A percentile compares a stretch with the other conserved stretches of the same genome.
phyloP scores from a whole-genome alignment of 192 early-diverging fungal species.

The Cetraspora pellucida region DNA sequence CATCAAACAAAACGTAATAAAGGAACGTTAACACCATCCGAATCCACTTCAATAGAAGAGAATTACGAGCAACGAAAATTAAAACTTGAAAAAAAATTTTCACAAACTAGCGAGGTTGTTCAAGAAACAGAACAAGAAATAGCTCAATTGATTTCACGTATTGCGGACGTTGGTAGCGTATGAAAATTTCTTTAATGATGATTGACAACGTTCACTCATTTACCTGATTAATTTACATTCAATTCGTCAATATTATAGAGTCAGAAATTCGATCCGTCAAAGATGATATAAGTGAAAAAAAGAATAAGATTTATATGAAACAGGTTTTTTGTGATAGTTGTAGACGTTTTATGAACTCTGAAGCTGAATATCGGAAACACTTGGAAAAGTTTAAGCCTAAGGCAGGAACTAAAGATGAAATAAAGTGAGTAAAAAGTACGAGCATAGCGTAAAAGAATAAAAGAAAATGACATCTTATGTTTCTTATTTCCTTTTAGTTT shows the following conservation, averaged over 20 bases:
- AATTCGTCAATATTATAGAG: background rate
- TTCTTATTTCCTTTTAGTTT: background rate
- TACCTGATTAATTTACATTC: background rate
- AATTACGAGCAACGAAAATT: background rate
- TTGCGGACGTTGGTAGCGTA: conserved; percentile 18
- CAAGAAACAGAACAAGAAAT: conserved; percentile 3
- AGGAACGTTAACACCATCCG: no score
- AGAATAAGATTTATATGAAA: conserved; percentile 30
- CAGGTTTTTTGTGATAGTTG: background rate
- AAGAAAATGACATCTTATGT: no score
- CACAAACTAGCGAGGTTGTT: background rate
- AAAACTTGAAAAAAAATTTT: conserved; percentile 29
- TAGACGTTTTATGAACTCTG: background rate
- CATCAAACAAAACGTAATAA: conserved; percentile 8
- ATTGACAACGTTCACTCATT: background rate
- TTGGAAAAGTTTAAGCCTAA: background rate
- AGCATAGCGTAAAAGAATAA: no score
- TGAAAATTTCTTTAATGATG: background rate
- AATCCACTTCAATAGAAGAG: background rate
- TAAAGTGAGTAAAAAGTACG: background rate
- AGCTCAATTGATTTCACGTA: background rate
- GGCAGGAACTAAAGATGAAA: background rate
- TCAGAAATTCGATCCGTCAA: conserved; percentile 1
- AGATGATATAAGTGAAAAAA: conserved; percentile 22
- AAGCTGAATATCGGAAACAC: background rate